Evolutionary conservation across 768 basidiomycete genomes (phyloP).

Genomic region (Scleroderma citrinum): DNA sequence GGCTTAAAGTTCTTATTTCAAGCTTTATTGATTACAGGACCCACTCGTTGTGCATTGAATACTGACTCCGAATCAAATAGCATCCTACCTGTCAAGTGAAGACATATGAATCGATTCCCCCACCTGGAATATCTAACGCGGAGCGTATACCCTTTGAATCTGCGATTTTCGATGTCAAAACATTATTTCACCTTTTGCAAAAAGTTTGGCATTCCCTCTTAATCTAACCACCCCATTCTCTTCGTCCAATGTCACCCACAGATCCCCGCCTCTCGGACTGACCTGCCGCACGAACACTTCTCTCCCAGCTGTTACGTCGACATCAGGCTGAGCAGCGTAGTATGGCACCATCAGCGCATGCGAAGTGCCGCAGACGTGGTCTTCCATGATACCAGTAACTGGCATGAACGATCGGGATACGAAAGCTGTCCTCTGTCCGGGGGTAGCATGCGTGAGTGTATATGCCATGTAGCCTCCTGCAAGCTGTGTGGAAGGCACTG

Average conservation of each 20-base stretch:
- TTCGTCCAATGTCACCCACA: slow-evolving; percentile 35
- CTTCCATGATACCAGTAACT: slow-evolving; percentile 30
- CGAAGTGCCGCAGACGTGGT: slow-evolving; percentile 48
- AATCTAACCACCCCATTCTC: slow-evolving; percentile 27
- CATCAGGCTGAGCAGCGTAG: slow-evolving; percentile 29
- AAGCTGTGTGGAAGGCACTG: slow-evolving; percentile 14
- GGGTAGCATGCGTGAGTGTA: slow-evolving; percentile 29
- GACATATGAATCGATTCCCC: too few relatives aligned
- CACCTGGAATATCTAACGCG: too few relatives aligned
- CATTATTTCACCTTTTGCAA: background rate
- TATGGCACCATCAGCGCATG: slow-evolving; percentile 45
- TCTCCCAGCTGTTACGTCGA: slow-evolving; percentile 11
- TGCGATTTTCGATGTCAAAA: too few relatives aligned
- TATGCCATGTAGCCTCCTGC: slow-evolving; percentile 18
- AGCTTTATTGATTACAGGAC: too few relatives aligned
- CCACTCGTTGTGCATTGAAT: too few relatives aligned
- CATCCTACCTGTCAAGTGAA: too few relatives aligned
- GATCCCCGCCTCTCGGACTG: slow-evolving; percentile 41
- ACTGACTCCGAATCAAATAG: too few relatives aligned
- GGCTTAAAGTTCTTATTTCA: too few relatives aligned
- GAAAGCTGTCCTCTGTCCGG: slow-evolving; percentile 22
- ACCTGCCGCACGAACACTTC: slow-evolving; percentile 44
- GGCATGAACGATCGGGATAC: slow-evolving; percentile 49
- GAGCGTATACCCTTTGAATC: background rate
- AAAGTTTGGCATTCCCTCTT: slow-evolving; percentile 26